phyloP scores from a whole-genome alignment of 2,329 filamentous ascomycete genomes.

The Pestalotiopsis sp. region DNA sequence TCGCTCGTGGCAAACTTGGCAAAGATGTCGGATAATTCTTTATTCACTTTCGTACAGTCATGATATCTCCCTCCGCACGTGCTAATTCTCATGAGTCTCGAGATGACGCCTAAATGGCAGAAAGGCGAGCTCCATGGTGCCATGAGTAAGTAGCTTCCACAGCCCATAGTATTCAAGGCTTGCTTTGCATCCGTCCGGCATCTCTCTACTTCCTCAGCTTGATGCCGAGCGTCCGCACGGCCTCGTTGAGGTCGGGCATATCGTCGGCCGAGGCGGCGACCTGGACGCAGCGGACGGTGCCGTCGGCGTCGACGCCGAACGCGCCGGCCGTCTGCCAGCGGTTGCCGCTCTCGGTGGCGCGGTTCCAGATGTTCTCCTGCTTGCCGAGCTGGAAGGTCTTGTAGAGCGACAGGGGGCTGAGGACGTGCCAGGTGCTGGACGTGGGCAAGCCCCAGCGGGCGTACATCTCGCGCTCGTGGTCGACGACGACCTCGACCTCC shows the following conservation, averaged over 20 bases:
- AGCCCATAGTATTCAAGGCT: not conserved
- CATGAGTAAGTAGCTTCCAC: not conserved
- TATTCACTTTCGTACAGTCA: not conserved
- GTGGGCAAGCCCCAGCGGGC: constrained; percentile 68
- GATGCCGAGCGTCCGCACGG: constrained; percentile 20
- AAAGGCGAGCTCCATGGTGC: not conserved
- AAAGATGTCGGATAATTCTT: not conserved
- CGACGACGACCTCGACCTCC: constrained; percentile 61
- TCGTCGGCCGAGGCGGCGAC: constrained; percentile 51
- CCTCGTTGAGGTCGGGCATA: constrained; percentile 43
- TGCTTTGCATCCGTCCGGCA: not conserved
- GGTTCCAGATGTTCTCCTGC: constrained; percentile 68
- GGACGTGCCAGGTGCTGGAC: constrained; percentile 63
- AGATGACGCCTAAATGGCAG: not conserved
- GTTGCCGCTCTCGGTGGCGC: constrained; percentile 65
- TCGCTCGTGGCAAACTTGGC: not conserved
- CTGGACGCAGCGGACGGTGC: constrained; percentile 46
- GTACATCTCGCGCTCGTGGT: constrained; percentile 63
- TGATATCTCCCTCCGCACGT: not conserved
- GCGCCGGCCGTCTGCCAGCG: constrained; percentile 71
- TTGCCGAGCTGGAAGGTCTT: constrained; percentile 60
- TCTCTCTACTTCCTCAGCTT: constrained; percentile 4
- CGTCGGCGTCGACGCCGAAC: constrained; percentile 60
- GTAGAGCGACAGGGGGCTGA: constrained; percentile 61
- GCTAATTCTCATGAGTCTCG: not conserved